These are phyloP conservation scores for Crataegus laevigata DNA, from an alignment of 306 rosid genomes.

Conservation along the genomic window DNA sequence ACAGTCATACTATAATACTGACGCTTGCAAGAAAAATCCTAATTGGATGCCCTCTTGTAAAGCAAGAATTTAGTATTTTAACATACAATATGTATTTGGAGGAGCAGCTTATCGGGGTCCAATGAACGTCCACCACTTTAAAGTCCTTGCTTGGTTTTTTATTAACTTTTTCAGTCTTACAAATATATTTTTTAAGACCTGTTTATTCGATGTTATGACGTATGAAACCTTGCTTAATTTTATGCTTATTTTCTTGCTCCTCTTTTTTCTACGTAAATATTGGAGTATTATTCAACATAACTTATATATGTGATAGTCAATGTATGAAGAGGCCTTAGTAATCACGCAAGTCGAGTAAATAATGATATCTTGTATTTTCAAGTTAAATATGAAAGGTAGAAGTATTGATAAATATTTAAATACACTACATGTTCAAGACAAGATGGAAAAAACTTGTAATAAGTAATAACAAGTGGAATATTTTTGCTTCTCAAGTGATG, in stretches of 20 bases:
- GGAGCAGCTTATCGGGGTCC: constrained; percentile 2
- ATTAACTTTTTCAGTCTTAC: neutral
- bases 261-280: neutral
- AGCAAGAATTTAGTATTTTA: neutral
- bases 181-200: neutral
- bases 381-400: neutral
- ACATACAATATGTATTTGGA: neutral
- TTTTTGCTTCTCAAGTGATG: too few relatives aligned
- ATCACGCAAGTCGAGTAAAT: neutral
- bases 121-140: neutral
- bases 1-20: neutral
- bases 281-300: neutral
- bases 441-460: neutral
- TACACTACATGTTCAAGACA: neutral
- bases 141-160: neutral
- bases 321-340: neutral
- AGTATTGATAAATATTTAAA: neutral
- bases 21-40: neutral
- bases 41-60: neutral
- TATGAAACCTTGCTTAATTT: neutral
- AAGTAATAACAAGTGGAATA: neutral
- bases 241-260: too few relatives aligned
- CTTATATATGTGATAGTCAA: neutral
- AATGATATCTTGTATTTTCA: neutral
- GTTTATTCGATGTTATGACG: neutral